phyloP scores from a whole-genome alignment of 257 asterid species.

The Fraxinus quadrangulata region DNA sequence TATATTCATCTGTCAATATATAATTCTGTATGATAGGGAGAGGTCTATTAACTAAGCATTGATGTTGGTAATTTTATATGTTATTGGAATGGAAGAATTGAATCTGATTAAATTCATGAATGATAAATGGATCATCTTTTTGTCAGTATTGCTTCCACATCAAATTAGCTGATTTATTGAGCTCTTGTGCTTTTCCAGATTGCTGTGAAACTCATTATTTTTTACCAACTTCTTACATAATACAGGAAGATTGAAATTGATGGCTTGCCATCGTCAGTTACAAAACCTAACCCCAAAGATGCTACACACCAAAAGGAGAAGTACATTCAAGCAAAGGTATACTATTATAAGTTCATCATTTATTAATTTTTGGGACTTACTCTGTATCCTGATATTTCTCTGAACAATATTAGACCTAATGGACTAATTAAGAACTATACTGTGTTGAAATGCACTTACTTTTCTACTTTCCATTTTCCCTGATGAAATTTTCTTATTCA shows the following conservation, averaged over 20 bases:
- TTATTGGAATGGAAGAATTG: background rate
- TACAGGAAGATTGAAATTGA: slow-evolving; percentile 44
- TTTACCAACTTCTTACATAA: slow-evolving; percentile 20
- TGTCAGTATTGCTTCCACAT: slow-evolving; percentile 1
- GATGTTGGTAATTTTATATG: background rate
- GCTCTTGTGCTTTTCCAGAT: slow-evolving; percentile 17
- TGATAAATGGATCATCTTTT: slow-evolving; percentile 8
- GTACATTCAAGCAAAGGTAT: slow-evolving; percentile 90
- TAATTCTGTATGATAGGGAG: background rate
- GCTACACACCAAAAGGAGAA: slow-evolving; percentile 66
- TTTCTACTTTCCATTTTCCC: too few relatives aligned
- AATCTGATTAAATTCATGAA: slow-evolving; percentile 3
- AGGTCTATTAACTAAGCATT: background rate
- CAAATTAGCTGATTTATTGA: background rate
- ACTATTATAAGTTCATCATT: slow-evolving; percentile 15
- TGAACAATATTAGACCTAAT: background rate
- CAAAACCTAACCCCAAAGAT: slow-evolving; percentile 75
- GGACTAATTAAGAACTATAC: background rate
- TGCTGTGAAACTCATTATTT: slow-evolving; percentile 20
- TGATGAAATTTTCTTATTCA: background rate
- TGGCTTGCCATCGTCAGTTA: slow-evolving; percentile 41
- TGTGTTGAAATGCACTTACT: background rate
- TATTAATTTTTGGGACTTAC: slow-evolving; percentile 17
- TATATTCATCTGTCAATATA: background rate
- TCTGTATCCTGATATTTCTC: slow-evolving; percentile 1